These are phyloP conservation scores for Cunninghamia lanceolata DNA, from an alignment of 75 land plant genomes.

Conservation along the genomic window DNA sequence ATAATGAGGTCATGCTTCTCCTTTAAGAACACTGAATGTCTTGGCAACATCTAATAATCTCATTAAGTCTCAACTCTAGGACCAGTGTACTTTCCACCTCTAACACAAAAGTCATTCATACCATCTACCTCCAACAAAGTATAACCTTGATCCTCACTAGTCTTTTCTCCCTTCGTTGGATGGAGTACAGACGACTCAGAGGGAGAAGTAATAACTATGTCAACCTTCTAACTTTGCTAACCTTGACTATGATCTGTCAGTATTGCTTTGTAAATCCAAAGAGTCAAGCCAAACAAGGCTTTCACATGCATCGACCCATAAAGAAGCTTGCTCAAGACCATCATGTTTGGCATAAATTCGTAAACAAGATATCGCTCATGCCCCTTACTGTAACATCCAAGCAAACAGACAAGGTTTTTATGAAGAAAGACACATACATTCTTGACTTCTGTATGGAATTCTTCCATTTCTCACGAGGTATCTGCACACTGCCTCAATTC, in stretches of 20 bases:
- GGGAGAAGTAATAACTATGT: constrained; percentile 70
- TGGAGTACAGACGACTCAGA: constrained; percentile 66
- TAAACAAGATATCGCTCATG: constrained; percentile 12
- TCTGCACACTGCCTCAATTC: no score
- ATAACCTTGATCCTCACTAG: constrained; percentile 38
- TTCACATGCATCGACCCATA: constrained; percentile 93
- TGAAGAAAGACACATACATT: not conserved
- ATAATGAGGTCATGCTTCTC: not conserved
- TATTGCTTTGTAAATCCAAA: not conserved
- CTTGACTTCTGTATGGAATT: not conserved
- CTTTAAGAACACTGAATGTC: not conserved
- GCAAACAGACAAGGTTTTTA: not conserved
- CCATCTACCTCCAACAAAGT: constrained; percentile 53
- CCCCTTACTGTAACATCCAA: not conserved
- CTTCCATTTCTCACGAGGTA: not conserved
- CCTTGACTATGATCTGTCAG: constrained; percentile 26
- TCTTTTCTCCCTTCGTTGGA: constrained; percentile 54
- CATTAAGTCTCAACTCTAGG: constrained; percentile 20
- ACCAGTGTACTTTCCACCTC: constrained; percentile 35
- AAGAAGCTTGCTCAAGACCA: constrained; percentile 90
- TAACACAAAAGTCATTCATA: constrained; percentile 30
- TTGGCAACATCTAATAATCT: not conserved
- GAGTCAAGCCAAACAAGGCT: constrained; percentile 74
- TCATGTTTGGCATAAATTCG: constrained; percentile 39
- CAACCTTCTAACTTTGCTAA: constrained; percentile 74